Conservation (phyloP, 1,284 basidiomycete genomes). For the Ustilago hordei region DNA sequence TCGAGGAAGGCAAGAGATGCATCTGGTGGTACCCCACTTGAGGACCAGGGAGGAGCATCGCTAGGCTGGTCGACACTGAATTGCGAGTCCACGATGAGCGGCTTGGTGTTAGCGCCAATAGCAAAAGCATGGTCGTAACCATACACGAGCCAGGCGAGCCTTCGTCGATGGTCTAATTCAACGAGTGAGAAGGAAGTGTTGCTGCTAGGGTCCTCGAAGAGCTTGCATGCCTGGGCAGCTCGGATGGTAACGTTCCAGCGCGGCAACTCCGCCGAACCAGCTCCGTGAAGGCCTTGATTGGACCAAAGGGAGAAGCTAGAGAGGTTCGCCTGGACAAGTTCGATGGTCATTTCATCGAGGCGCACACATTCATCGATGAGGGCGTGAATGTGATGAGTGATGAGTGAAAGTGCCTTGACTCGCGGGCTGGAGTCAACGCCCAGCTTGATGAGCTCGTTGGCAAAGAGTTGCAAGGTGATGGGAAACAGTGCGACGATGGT, state of each 20-base stretch:
- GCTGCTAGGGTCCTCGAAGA: constrained; percentile 45
- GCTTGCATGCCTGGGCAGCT: constrained; percentile 33
- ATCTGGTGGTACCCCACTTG: constrained; percentile 38
- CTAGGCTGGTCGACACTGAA: constrained; percentile 53
- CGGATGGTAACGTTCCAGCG: constrained; percentile 47
- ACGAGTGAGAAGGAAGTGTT: constrained; percentile 5
- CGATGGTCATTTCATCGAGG: constrained; percentile 49
- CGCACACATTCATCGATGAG: constrained; percentile 48
- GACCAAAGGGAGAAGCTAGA: constrained; percentile 45
- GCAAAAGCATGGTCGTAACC: constrained; percentile 52
- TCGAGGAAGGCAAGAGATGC: constrained; percentile 34
- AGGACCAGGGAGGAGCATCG: constrained; percentile 37
- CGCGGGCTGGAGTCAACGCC: constrained; percentile 24
- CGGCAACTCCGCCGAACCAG: constrained; percentile 35
- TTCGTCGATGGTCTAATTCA: constrained; percentile 42
- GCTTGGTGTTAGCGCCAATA: constrained; percentile 46
- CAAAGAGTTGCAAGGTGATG: background rate
- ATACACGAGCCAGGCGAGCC: constrained; percentile 52
- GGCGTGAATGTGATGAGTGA: constrained; percentile 34
- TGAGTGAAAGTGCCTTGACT: constrained; percentile 26
- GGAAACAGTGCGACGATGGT: constrained; percentile 23
- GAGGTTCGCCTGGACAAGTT: constrained; percentile 49
- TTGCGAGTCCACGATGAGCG: constrained; percentile 47
- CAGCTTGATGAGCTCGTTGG: constrained; percentile 12
- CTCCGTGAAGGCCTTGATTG: constrained; percentile 44